Base-by-base conservation (phyloP, 257 asterid genomes). In the Mentha longifolia region DNA sequence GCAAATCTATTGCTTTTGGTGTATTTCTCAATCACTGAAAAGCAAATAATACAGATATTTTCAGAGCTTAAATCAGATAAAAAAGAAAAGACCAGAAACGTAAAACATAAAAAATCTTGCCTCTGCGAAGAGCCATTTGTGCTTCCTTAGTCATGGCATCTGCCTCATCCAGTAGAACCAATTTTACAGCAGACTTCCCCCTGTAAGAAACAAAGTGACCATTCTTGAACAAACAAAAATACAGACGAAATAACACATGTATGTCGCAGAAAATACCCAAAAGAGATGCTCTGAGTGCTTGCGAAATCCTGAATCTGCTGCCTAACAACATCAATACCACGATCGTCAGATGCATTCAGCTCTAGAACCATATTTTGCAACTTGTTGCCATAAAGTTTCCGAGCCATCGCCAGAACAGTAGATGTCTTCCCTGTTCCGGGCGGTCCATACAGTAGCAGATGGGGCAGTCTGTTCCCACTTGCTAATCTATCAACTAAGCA, bases 121-220 rank as follows among this genome's bases (percentile, higher is more conserved):
- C 99, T 92, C 99, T 87, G 9, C 99, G 99, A 30, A 95, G 85
- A 70, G 99, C 97, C 74, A 92, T 89, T 75, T 95, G 98, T 62
- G 99, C 99, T 79, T 95, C 99, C 87, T 95, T 95, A 62, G 98
- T 95, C 99, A 95, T 95, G 66, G 99, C 99, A 88, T 95, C 99
- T 71, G 98, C 85, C 81, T 95, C 99, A 56, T 95, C 99, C 92
- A 95, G 78, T 52, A 95, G 80, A 72, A 95, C 89, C 85, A 95
- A 58, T 79, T 95, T 95, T 43, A 95, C 95, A 52, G 96, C 74
- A 61, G 85, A 54, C 77, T 92, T 92, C 60, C 84, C 87, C 59
- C 99, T 95, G 84, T 68, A 76, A 76, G 74, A 77, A 25, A 72
- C 30, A 77, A 67, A 33, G 9, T 3, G 17, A 56, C 7, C 6